These are phyloP conservation scores for Bocquillonia castaneifolia DNA, from an alignment of 441 rosid genomes.

Conservation along the genomic window DNA sequence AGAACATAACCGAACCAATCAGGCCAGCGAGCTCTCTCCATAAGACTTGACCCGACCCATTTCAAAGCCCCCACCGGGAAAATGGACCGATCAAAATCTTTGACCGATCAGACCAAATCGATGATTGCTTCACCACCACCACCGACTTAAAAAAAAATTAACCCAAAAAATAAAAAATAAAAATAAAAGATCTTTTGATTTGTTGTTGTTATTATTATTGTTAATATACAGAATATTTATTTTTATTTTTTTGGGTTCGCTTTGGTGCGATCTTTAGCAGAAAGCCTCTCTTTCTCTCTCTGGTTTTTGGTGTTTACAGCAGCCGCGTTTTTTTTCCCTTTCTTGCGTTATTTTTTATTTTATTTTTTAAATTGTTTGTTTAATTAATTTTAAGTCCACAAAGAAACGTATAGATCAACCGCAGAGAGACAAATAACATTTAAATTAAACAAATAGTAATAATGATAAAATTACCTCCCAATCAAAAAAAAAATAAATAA, in stretches of 20 bases:
- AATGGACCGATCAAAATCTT: constrained; percentile 33
- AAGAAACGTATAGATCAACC: neutral
- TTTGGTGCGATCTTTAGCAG: constrained; percentile 39
- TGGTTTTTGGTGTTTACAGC: constrained; percentile 36
- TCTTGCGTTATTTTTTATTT: constrained; percentile 12
- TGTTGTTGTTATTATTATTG: neutral
- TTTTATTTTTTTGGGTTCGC: constrained; percentile 12
- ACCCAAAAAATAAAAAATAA: neutral
- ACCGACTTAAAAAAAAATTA: neutral
- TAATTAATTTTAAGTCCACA: neutral
- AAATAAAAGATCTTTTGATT: neutral
- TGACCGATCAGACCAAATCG: constrained; percentile 38
- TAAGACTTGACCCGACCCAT: constrained; percentile 31
- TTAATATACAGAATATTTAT: too few species aligned
- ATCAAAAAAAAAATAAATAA: too few species aligned
- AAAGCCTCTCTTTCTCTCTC: constrained; percentile 26
- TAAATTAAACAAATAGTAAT: too few species aligned
- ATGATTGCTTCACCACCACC: neutral
- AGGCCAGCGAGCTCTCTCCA: constrained; percentile 24
- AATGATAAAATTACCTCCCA: too few species aligned
- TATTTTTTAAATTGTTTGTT: neutral
- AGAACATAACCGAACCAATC: neutral
- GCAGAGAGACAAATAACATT: too few species aligned
- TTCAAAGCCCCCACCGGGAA: constrained; percentile 30
- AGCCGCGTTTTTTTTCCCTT: constrained; percentile 39